Evolutionary conservation across 2,329 filamentous ascomycete species (phyloP), one percentile per base, ranked within the genome.

Genomic region (Fonsecaea monophora): DNA sequence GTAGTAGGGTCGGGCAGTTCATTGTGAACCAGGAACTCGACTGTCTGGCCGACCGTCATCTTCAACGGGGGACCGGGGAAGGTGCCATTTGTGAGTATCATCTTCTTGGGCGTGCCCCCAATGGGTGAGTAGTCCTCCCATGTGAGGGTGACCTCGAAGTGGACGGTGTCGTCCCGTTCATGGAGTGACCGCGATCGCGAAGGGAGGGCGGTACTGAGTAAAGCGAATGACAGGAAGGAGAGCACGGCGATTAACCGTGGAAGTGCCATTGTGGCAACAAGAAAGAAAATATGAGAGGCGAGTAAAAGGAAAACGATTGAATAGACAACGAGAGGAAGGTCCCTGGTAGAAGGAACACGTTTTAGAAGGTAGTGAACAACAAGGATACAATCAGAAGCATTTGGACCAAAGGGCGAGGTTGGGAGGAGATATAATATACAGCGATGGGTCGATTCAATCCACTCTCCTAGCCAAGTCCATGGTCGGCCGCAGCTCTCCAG

Each of bases 61-160:
- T 91, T 86, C 56, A 95, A 86, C 53, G 90, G 77, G 4, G 91
- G 91, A 0, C 91, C 85, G 0, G 92, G 92, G 78, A 91, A 94
- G 75, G 90, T 83, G 37, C 88, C 87, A 74, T 94, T 92, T 77
- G 93, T 90, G 35, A 89, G 85, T 60, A 92, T 85, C 82, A 90
- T 76, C 35, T 82, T 79, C 9, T 85, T 80, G 21, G 79, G 79
- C n/a, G 82, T 84, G 76, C 74, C 74, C 18, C 78, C 78, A 70
- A 77, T 75, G 0, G 78, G 77, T 9, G 74, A 73, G 18, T 76
- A 75, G 30, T 74, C 70, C 58, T 75, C 74, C 76, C 75, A 78
- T 60, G 76, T 78, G 30, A 80, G 63, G 3, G 72, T 75, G n/a
- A 78, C 63, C 30, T 75, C 71, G 66, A 78, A 78, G 10, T 68